phyloP scores from a whole-genome alignment of 306 rosid genomes.

The Fagus sylvatica region DNA sequence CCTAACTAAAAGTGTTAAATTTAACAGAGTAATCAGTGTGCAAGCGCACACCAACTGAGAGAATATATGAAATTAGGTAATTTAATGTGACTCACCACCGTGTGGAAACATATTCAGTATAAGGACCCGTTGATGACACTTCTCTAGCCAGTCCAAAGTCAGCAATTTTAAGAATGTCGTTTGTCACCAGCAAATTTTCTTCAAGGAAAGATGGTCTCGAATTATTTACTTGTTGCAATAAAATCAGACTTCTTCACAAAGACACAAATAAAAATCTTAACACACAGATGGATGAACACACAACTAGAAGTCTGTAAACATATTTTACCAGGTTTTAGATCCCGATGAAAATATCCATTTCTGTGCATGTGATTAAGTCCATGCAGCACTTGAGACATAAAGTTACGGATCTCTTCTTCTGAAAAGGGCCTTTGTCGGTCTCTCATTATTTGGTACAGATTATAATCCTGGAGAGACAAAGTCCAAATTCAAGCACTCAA shows the following conservation, averaged over 20 bases:
- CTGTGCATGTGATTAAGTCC: slow-evolving; percentile 79
- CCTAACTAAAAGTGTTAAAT: not conserved
- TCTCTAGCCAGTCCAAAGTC: slow-evolving; percentile 94
- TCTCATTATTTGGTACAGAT: slow-evolving; percentile 78
- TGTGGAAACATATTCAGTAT: slow-evolving; percentile 92
- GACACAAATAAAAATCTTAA: slow-evolving; percentile 5
- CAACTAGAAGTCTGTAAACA: slow-evolving; percentile 7
- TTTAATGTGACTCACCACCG: slow-evolving; percentile 69
- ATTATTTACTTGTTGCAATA: slow-evolving; percentile 7
- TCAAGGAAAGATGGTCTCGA: slow-evolving; percentile 19
- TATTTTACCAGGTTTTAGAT: slow-evolving; percentile 74
- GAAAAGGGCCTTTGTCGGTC: slow-evolving; percentile 65
- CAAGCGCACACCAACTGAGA: not conserved
- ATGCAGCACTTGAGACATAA: slow-evolving; percentile 65
- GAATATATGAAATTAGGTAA: not conserved
- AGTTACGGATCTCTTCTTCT: slow-evolving; percentile 68
- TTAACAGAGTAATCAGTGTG: not conserved
- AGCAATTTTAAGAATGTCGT: slow-evolving; percentile 73
- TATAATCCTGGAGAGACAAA: slow-evolving; percentile 57
- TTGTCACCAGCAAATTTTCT: slow-evolving; percentile 86
- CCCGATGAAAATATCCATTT: slow-evolving; percentile 78
- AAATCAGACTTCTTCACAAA: slow-evolving; percentile 17
- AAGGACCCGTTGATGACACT: slow-evolving; percentile 80
- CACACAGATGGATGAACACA: slow-evolving; percentile 15
- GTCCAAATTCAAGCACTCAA: slow-evolving; percentile 32